Conservation (phyloP, 805 yeast genomes). For the Kazachstania psychrophila region DNA sequence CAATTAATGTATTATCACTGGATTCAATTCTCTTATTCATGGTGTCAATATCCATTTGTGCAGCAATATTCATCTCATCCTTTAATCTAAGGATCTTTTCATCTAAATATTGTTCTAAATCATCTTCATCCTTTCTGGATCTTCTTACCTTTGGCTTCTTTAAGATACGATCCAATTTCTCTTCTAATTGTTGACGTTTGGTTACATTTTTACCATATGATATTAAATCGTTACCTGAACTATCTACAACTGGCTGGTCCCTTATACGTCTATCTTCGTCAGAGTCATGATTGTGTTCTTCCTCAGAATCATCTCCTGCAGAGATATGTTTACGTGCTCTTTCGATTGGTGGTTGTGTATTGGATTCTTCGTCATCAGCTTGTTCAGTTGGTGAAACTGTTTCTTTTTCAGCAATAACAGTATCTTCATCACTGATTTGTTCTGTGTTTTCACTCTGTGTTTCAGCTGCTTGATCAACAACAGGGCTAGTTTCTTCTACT, state of each 20-base stretch:
- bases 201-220: constrained; percentile 23
- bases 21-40: constrained; percentile 36
- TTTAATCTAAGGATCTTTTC: constrained; percentile 75
- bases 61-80: constrained; percentile 83
- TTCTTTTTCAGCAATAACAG: not conserved
- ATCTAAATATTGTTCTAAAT: constrained; percentile 90
- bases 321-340: constrained; percentile 25
- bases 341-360: constrained; percentile 5
- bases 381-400: constrained; percentile 3
- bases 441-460: not conserved
- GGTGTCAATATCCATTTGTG: constrained; percentile 58
- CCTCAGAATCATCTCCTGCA: constrained; percentile 8
- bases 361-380: not conserved
- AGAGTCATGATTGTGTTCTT: no score
- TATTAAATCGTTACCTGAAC: constrained; percentile 4
- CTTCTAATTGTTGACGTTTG: constrained; percentile 72
- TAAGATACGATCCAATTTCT: constrained; percentile 65
- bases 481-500: no score
- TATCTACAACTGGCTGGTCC: not conserved
- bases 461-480: no score
- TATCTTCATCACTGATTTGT: not conserved
- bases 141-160: constrained; percentile 55
- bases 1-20: constrained; percentile 32
- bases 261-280: constrained; percentile 11
- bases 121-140: constrained; percentile 76